A percentile compares a stretch with the other conserved stretches of the same genome.
phyloP scores from a whole-genome alignment of 2,329 filamentous ascomycete genomes.

The Xylaria multiplex region DNA sequence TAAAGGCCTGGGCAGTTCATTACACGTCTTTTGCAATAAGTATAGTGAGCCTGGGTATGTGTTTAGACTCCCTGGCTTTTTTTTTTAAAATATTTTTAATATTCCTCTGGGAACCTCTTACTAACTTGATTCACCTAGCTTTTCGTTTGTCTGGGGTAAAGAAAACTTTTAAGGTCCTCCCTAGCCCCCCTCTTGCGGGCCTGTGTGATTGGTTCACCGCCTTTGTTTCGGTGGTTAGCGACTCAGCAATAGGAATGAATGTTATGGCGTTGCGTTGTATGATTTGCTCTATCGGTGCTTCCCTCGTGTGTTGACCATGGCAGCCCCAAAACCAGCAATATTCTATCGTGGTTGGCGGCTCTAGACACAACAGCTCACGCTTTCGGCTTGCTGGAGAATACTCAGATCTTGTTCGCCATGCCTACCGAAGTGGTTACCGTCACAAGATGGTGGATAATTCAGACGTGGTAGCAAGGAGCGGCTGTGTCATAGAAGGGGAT shows the following conservation, averaged over 20 bases:
- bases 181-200: neutral
- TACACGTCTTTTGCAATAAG: constrained; percentile 88
- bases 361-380: neutral
- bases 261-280: neutral
- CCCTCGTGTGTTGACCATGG: neutral
- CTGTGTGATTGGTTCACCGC: neutral
- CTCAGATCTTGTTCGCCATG: neutral
- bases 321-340: neutral
- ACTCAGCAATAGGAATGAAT: too few relatives aligned
- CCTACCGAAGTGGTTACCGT: neutral
- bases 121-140: constrained; percentile 32
- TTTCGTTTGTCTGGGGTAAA: constrained; percentile 47
- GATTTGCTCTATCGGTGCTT: neutral
- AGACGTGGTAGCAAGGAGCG: neutral
- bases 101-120: neutral
- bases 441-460: neutral
- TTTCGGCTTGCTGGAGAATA: neutral
- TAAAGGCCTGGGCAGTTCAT: constrained; percentile 77
- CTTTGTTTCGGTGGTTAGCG: neutral
- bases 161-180: constrained; percentile 42
- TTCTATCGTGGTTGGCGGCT: neutral
- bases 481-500: neutral
- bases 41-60: constrained; percentile 83
- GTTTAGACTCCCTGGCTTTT: constrained; percentile 31
- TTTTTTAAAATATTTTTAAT: neutral